Conservation (phyloP, 768 basidiomycete species). For the Boletus vinaceobasis region DNA sequence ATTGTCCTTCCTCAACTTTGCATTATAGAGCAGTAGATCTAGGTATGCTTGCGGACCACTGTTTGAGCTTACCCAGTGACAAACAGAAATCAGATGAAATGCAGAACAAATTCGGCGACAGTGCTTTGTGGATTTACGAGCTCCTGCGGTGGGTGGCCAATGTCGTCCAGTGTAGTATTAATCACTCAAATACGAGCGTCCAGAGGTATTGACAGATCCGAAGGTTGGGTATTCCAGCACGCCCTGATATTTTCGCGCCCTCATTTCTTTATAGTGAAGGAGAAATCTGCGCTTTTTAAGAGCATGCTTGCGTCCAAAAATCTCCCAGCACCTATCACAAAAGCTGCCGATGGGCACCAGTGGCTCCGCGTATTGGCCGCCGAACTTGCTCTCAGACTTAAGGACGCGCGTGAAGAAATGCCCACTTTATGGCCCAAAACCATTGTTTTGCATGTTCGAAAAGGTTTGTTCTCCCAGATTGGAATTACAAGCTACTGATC, state of each 20-base stretch:
- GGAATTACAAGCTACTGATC: not conserved
- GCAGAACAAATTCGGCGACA: constrained; percentile 77
- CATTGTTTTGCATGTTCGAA: constrained; percentile 72
- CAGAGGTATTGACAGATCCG: constrained; percentile 83
- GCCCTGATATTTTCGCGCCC: not conserved
- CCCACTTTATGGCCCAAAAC: constrained; percentile 91
- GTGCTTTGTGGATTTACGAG: constrained; percentile 90
- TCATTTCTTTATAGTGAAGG: constrained; percentile 61
- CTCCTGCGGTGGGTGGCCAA: constrained; percentile 62
- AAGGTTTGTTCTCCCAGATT: constrained; percentile 43
- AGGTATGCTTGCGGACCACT: constrained; percentile 37
- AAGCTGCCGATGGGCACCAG: constrained; percentile 70
- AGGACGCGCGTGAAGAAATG: constrained; percentile 69
- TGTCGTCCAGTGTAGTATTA: not conserved
- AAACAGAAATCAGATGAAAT: constrained; percentile 54
- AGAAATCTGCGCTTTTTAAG: constrained; percentile 75
- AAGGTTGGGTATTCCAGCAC: constrained; percentile 51
- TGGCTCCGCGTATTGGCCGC: constrained; percentile 93
- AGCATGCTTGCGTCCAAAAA: constrained; percentile 98
- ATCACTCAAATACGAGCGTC: not conserved
- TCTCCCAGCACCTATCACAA: constrained; percentile 72
- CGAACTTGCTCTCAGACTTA: constrained; percentile 81
- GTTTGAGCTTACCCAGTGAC: constrained; percentile 4
- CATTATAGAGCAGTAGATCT: constrained; percentile 50
- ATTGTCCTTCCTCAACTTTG: constrained; percentile 3